Evolutionary conservation across 192 early-diverging fungal genomes (phyloP), one percentile per base, ranked within the genome.

Genomic region (Glomus cerebriforme): DNA sequence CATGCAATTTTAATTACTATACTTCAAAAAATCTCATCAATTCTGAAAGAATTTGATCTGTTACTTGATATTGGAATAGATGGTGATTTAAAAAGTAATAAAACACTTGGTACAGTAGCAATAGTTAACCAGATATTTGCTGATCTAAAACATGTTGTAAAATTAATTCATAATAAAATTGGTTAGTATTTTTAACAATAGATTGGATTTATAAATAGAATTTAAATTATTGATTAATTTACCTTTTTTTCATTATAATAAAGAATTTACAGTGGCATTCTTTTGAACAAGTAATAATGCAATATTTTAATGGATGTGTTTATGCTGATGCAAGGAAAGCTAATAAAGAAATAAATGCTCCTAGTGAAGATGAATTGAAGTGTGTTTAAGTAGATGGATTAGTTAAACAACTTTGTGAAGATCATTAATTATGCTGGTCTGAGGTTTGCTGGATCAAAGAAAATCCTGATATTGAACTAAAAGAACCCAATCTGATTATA

Each of bases 111-210:
- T 31, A 26, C n/a, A 29, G 13, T n/a, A 1, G 34, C 43, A 17
- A 43, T 37, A 24, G 37, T 70, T 13, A 70, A 29, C 37, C 19
- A 39, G 39, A 43, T 70, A 70, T 70, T 24, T 70, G 43, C 67
- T 15, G 43, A 70, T 70, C 39, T 70, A 26, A 70, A 70, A 45
- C 37, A 70, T 70, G 37, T 47, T 43, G 19, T 4, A 43, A 70
- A 70, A 43, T 39, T 39, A 39, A 70, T 70, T 17, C 1, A 35
- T 19, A 43, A 37, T 1, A 65, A 65, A 15, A 65, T 65, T 65
- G 26, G 63, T 65, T 29, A 70, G 37, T 19, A 29, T 70, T 43
- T 2, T 43, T 70, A 45, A 45, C 6, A 29, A 39, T 43, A 70
- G n/a, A n/a, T n/a, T 22, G n/a, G 17, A 24, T 45, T 45, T 8